Conservation (phyloP, 176 grass and related monocot genomes). For the Lolium rigidum region DNA sequence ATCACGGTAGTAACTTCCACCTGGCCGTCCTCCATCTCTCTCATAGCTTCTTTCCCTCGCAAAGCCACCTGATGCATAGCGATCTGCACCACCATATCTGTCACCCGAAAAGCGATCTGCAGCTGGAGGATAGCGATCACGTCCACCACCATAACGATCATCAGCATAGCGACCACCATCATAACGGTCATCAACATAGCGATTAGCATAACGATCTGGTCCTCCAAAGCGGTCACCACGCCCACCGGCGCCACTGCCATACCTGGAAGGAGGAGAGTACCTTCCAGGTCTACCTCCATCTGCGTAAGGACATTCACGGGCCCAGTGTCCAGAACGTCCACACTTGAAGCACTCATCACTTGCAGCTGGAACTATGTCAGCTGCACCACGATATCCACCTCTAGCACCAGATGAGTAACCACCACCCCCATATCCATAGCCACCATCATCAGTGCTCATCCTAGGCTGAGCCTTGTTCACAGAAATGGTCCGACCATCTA, state of each 20-base stretch:
- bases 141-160: constrained; percentile 63
- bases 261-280: constrained; percentile 68
- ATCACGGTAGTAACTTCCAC: constrained; percentile 72
- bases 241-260: constrained; percentile 57
- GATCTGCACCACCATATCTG: constrained; percentile 75
- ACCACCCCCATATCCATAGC: constrained; percentile 73
- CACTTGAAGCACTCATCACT: constrained; percentile 92
- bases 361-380: constrained; percentile 46
- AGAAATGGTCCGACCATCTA: constrained; percentile 91
- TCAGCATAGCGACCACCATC: constrained; percentile 65
- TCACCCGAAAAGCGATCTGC: constrained; percentile 82
- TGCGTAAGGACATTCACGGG: constrained; percentile 88
- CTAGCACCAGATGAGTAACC: constrained; percentile 70
- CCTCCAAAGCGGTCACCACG: constrained; percentile 79
- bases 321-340: constrained; percentile 92
- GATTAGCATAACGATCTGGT: constrained; percentile 70
- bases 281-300: constrained; percentile 65
- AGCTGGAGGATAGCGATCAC: constrained; percentile 69
- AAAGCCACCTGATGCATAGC: constrained; percentile 75
- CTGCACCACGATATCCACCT: constrained; percentile 75
- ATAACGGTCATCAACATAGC: constrained; percentile 83
- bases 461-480: constrained; percentile 97
- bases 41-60: constrained; percentile 87
- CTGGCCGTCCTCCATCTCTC: constrained; percentile 57
- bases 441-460: constrained; percentile 70